These are phyloP conservation scores for Sergeia podlipaevii DNA, from an alignment of 208 protist genomes.

Conservation along the genomic window DNA sequence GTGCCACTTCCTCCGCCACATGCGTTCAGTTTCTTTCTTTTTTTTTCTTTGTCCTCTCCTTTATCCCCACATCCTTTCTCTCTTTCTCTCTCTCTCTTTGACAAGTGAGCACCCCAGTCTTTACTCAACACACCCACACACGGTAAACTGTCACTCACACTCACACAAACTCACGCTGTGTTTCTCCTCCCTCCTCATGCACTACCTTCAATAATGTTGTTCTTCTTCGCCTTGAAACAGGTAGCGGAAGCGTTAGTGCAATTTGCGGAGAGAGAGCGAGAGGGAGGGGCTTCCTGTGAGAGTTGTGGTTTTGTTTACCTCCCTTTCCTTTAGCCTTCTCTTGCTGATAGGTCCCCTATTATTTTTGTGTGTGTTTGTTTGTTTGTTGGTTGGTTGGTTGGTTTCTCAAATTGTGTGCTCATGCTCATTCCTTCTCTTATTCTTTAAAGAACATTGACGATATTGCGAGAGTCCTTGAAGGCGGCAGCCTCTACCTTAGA, in stretches of 20 bases:
- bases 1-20: too few relatives aligned
- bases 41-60: background rate
- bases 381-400: background rate
- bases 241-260: too few relatives aligned
- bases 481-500: constrained; percentile 56
- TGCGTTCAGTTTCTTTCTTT: too few relatives aligned
- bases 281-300: background rate
- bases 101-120: background rate
- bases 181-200: too few relatives aligned
- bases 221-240: too few relatives aligned
- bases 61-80: too few relatives aligned
- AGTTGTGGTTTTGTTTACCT: background rate
- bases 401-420: background rate
- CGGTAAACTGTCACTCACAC: too few relatives aligned
- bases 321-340: constrained; percentile 6
- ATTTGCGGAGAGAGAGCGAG: background rate
- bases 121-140: too few relatives aligned
- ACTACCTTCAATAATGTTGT: too few relatives aligned
- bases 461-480: constrained; percentile 50
- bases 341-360: background rate
- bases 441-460: constrained; percentile 35
- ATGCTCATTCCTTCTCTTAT: background rate
- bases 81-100: background rate
- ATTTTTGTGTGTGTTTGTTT: background rate
- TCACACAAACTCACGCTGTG: too few relatives aligned